Conservation (phyloP, 495 filamentous ascomycete genomes). For the Echria macrotheca region DNA sequence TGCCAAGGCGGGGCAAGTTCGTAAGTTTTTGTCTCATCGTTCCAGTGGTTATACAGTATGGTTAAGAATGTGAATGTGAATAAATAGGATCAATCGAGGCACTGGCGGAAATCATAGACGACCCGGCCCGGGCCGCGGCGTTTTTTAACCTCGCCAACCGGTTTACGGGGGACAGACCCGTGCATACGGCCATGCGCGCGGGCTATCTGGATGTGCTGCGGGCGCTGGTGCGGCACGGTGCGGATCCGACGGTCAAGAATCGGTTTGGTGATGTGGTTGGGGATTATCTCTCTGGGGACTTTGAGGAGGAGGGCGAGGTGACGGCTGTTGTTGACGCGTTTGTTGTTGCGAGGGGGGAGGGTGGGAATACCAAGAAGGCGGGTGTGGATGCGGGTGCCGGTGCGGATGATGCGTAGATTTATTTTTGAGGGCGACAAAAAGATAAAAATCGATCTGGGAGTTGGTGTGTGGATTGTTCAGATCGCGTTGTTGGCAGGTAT, state of each 20-base stretch:
- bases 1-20: constrained; percentile 21
- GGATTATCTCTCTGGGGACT: constrained; percentile 26
- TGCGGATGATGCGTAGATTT: too few species aligned
- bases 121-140: constrained; percentile 6
- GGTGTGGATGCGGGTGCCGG: too few species aligned
- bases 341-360: too few species aligned
- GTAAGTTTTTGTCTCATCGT: neutral
- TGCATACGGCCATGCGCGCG: constrained; percentile 27
- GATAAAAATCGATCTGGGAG: too few species aligned
- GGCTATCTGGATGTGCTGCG: constrained; percentile 22
- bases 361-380: too few species aligned
- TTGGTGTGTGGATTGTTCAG: too few species aligned
- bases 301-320: constrained; percentile 22
- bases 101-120: constrained; percentile 17
- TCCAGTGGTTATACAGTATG: neutral
- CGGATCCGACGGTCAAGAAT: constrained; percentile 26
- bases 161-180: constrained; percentile 24
- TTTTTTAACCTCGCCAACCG: constrained; percentile 31
- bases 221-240: constrained; percentile 20
- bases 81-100: constrained; percentile 22
- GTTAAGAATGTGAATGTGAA: too few species aligned
- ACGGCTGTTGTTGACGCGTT: constrained; percentile 19
- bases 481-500: too few species aligned
- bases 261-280: constrained; percentile 25
- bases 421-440: too few species aligned